Evolutionary conservation across 73 alveolate species (phyloP).

Genomic region (Halteria grandinella): DNA sequence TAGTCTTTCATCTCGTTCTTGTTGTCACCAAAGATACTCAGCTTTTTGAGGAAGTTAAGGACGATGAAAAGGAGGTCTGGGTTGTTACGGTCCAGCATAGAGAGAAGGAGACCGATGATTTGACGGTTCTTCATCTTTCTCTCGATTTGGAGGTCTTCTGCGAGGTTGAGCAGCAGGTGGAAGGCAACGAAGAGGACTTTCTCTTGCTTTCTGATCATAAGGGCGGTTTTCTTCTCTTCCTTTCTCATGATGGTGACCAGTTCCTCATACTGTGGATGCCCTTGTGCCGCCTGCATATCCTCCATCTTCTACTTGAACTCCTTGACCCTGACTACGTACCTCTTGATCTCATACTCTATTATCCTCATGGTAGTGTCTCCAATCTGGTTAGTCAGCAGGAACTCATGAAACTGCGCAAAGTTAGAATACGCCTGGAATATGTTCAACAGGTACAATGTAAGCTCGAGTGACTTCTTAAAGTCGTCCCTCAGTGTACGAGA

Average conservation of each 20-base stretch:
- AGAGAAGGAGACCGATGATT: constrained; percentile 80
- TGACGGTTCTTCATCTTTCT: constrained; percentile 93
- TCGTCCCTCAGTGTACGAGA: constrained; percentile 94
- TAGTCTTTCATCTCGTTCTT: constrained; percentile 92
- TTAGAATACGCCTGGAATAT: constrained; percentile 93
- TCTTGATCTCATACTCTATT: constrained; percentile 90
- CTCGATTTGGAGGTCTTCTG: constrained; percentile 97
- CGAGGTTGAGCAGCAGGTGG: constrained; percentile 91
- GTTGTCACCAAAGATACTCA: constrained; percentile 90
- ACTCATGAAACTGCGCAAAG: constrained; percentile 89
- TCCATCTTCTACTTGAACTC: constrained; percentile 65
- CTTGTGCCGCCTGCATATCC: constrained; percentile 19
- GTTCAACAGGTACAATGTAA: constrained; percentile 88
- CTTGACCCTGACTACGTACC: constrained; percentile 76
- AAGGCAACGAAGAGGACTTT: constrained; percentile 93
- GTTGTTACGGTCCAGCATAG: constrained; percentile 92
- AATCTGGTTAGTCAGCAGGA: constrained; percentile 81
- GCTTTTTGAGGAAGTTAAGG: constrained; percentile 91
- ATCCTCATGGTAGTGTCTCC: constrained; percentile 96
- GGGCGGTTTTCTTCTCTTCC: constrained; percentile 82
- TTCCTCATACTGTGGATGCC: constrained; percentile 14
- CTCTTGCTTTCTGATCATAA: constrained; percentile 95
- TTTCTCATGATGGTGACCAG: constrained; percentile 49
- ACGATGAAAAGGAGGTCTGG: constrained; percentile 92
- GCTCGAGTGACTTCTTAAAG: constrained; percentile 88